A percentile compares a stretch with the other conserved stretches of the same genome.
phyloP scores from a whole-genome alignment of 2,329 filamentous ascomycete genomes.

The Colletotrichum sp. region DNA sequence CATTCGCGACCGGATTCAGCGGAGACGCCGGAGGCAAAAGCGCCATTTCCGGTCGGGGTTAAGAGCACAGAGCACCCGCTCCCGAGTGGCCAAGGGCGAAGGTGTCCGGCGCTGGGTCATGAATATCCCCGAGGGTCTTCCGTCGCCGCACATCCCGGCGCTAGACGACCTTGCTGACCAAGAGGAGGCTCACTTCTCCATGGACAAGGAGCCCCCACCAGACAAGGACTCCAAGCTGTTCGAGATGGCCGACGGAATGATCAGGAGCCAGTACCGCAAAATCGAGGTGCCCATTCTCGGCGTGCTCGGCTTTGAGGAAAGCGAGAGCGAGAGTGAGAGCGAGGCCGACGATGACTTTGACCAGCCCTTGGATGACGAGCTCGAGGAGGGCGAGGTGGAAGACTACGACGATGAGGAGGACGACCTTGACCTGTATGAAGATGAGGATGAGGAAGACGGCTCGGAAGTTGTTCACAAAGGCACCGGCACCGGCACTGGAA shows the following conservation, averaged over 20 bases:
- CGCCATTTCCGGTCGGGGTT: constrained; percentile 46
- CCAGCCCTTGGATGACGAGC: constrained; percentile 29
- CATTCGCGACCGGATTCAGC: constrained; percentile 50
- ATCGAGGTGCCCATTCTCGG: constrained; percentile 52
- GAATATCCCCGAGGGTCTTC: constrained; percentile 38
- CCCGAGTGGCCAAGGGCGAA: constrained; percentile 44
- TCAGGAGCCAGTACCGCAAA: constrained; percentile 51
- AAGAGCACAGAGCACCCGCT: constrained; percentile 33
- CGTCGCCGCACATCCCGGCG: constrained; percentile 33
- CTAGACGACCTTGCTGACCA: constrained; percentile 35
- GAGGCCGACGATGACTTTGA: constrained; percentile 28
- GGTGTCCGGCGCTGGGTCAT: constrained; percentile 49
- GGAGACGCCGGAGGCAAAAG: constrained; percentile 45
- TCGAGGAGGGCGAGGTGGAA: constrained; percentile 30
- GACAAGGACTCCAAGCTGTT: constrained; percentile 50
- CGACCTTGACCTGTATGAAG: constrained; percentile 22
- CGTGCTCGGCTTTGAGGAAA: constrained; percentile 48
- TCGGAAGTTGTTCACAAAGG: constrained; percentile 17
- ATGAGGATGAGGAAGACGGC: constrained; percentile 19
- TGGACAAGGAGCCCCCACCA: constrained; percentile 40
- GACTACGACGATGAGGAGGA: constrained; percentile 28
- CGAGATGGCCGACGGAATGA: constrained; percentile 50
- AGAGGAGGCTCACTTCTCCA: constrained; percentile 45
- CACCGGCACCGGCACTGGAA: constrained; percentile 20
- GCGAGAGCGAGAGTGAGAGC: constrained; percentile 42